Base-by-base conservation (phyloP, 345 rosid species). In the Salix dunnii region DNA sequence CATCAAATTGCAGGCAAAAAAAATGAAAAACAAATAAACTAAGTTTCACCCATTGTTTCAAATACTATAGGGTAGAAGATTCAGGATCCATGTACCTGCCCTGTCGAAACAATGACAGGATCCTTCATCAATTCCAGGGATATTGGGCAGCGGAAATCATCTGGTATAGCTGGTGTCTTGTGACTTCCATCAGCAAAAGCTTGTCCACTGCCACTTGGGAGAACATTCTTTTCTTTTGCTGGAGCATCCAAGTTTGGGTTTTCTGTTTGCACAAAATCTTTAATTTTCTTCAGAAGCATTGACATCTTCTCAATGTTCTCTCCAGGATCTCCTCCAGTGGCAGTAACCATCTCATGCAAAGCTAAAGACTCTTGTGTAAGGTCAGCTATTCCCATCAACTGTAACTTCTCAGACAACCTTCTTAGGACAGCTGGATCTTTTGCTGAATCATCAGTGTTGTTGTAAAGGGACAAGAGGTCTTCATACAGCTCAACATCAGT, bases 81-180 rank as follows among this genome's bases (percentile, higher is more conserved):
- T 58, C 71, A 79, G 25, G 65, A 67, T 70, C 63, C 71, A 69
- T 74, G 43, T 89, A 96, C 99, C 95, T 96, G 97, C 71, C 99
- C 98, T 60, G 96, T 92, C 48, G 98, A 92, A 76, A 96, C 99
- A 85, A 96, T 96, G 75, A 93, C 97, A 67, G 98, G 99, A 88
- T 96, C 99, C 80, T 87, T 91, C 95, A 96, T 96, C 86, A 96
- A 84, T 81, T 96, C 98, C 79, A 96, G 83, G 18, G 98, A 93
- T 78, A 96, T 96, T 21, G 99, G 98, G 83, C 99, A 96, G 43
- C 95, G 99, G 84, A 93, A 96, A 85, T 93, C 99, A 75, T 92
- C 96, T 8, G 99, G 98, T 76, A 96, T 87, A 78, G 89, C 90
- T 0, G 90, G 91, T 25, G 85, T 81, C 79, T 86, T 91, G 81